Evolutionary conservation across 2,329 filamentous ascomycete species (phyloP).

Genomic region (Pleoardoris graminearum): DNA sequence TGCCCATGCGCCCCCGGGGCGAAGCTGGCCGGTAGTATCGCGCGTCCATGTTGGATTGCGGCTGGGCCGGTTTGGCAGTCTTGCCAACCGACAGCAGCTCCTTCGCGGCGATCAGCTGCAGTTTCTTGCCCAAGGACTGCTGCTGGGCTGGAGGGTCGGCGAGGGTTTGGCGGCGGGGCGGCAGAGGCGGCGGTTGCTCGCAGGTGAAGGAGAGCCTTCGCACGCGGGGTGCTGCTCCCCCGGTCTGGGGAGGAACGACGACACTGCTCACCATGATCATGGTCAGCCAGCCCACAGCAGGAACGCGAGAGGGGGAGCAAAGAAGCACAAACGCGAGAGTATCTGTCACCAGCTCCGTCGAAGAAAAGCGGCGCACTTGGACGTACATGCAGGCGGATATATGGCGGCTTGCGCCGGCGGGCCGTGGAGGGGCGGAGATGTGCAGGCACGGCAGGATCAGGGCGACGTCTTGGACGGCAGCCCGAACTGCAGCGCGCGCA

Average conservation of each 20-base stretch:
- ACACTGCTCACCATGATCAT: constrained; percentile 41
- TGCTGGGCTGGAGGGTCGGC: constrained; percentile 27
- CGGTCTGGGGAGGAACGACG: constrained; percentile 28
- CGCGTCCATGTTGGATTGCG: constrained; percentile 33
- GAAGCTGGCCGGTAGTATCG: constrained; percentile 41
- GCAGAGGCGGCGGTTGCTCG: constrained; percentile 25
- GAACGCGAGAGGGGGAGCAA: constrained; percentile 10
- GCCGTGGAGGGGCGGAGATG: constrained; percentile 15
- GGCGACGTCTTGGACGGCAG: constrained; percentile 15
- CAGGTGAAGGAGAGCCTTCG: constrained; percentile 23
- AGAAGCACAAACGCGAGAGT: constrained; percentile 23
- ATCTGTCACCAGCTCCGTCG: constrained; percentile 24
- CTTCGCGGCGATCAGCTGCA: constrained; percentile 3
- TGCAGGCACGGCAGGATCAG: constrained; percentile 9
- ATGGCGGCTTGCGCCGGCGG: constrained; percentile 12
- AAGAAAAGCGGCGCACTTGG: constrained; percentile 28
- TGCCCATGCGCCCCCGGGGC: constrained; percentile 36
- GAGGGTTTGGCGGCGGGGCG: constrained; percentile 30
- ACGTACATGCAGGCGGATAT: constrained; percentile 42
- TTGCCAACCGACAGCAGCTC: neutral
- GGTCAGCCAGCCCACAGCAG: constrained; percentile 26
- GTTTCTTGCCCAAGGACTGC: constrained; percentile 16
- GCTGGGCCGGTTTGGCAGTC: neutral
- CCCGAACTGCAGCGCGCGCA: constrained; percentile 17
- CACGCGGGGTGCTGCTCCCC: constrained; percentile 11